Evolutionary conservation across 2,329 filamentous ascomycete genomes (phyloP), one percentile per base, ranked within the genome.

Genomic region (Mycosphaerella sp.): DNA sequence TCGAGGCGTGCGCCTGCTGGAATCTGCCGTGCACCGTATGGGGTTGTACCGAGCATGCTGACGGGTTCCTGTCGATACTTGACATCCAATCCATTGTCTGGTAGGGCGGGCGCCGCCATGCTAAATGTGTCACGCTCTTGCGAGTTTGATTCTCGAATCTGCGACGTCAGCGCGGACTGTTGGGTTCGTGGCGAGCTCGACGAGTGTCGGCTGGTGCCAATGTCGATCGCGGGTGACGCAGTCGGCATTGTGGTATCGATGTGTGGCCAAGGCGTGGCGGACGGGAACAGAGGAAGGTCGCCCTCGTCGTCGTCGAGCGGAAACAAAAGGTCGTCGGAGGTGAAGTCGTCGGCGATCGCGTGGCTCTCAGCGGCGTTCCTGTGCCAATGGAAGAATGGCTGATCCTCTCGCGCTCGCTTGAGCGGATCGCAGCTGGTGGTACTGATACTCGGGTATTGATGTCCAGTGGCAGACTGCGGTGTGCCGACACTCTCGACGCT

Each of bases 101-200:
- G 49, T 7, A 48, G 28, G 8, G 45, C 45, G 25, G 35, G 42
- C 16, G 44, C 44, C 18, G 37, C 40, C 49, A 56, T 53, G 36
- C 36, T 49, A 25, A 37, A 47, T 6, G 45, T 44, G 30, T 46
- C 13, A 40, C 69, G 62, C 71, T 72, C 53, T 75, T 71, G 51
- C 70, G 53, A 44, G 17, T 53, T 61, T 47, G 71, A 71, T 9
- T 71, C 68, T 62, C 80, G 78, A 51, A 84, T 69, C 42, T 80
- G 80, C 41, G 78, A 80, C 4, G 80, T 83, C 59, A 84, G 71
- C 62, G 81, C 82, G 32, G 81, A 84, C 10, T 79, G 78, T 66
- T 82, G 79, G 64, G 77, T 79, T 54, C 78, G 78, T 44, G 80
- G 79, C 58, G 79, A 74, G 48, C 78, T 80, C 58, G 75, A 72